Conservation (phyloP, 1,284 basidiomycete genomes). For the Leucoagaricus sp. region DNA sequence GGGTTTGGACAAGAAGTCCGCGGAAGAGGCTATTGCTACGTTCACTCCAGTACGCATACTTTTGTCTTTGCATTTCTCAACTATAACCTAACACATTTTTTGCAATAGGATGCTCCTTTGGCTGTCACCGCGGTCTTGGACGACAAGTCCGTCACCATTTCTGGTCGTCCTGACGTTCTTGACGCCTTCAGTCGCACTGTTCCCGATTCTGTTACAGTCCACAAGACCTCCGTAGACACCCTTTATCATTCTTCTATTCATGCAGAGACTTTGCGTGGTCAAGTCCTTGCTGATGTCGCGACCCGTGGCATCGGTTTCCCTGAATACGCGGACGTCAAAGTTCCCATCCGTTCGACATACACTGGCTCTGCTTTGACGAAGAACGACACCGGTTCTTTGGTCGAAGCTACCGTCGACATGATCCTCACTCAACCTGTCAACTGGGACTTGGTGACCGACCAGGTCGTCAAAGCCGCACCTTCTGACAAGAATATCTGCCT, state of each 20-base stretch:
- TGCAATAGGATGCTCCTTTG: slow-evolving; percentile 11
- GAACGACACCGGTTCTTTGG: slow-evolving; percentile 6
- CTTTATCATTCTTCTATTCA: slow-evolving; percentile 12
- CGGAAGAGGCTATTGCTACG: slow-evolving; percentile 16
- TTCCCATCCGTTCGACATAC: slow-evolving; percentile 12
- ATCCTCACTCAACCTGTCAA: slow-evolving; percentile 14
- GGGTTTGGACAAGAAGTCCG: slow-evolving; percentile 16
- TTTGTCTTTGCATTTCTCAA: slow-evolving; percentile 9
- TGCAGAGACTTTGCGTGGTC: slow-evolving; percentile 8
- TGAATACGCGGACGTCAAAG: slow-evolving; percentile 9
- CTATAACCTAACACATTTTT: slow-evolving; percentile 11
- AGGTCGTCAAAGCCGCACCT: slow-evolving; percentile 6
- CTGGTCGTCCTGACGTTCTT: slow-evolving; percentile 11
- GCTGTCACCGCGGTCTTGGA: slow-evolving; percentile 16
- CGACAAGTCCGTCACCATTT: slow-evolving; percentile 14
- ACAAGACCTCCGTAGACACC: slow-evolving; percentile 13
- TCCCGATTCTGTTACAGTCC: slow-evolving; percentile 5
- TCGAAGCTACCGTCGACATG: slow-evolving; percentile 13
- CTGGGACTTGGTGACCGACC: slow-evolving; percentile 12
- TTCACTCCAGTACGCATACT: slow-evolving; percentile 11
- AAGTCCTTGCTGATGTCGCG: slow-evolving; percentile 10
- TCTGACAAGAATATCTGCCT: slow-evolving; percentile 9
- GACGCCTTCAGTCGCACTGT: slow-evolving; percentile 11
- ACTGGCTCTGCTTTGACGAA: slow-evolving; percentile 6
- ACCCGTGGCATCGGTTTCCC: slow-evolving; percentile 12